Percentiles rank a stretch among this genome's conserved stretches.
Evolutionary conservation across 2,329 filamentous ascomycete species (phyloP).

Genomic region (Monosporascus sp.): DNA sequence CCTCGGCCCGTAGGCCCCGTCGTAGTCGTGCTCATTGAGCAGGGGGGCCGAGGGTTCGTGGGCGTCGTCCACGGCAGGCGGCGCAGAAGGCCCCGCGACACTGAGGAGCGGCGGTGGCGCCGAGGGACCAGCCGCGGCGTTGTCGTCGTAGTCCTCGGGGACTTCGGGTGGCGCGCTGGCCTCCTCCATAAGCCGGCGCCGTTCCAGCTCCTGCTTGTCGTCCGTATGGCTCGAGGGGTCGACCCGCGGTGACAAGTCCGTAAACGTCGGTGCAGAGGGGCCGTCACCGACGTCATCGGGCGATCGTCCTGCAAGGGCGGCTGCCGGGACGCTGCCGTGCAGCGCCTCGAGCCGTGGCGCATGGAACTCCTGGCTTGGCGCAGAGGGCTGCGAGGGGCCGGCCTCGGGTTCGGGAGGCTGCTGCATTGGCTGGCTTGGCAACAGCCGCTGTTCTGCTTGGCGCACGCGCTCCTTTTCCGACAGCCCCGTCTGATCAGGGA

Average conservation of each 20-base stretch:
- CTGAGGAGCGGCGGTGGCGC: constrained; percentile 13
- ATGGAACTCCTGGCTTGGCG: constrained; percentile 6
- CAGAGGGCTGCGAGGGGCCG: constrained; percentile 34
- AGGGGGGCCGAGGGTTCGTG: constrained; percentile 25
- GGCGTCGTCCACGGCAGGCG: constrained; percentile 1
- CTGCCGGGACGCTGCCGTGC: neutral
- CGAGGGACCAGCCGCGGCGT: constrained; percentile 24
- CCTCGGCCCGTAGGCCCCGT: constrained; percentile 11
- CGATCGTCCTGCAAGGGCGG: constrained; percentile 11
- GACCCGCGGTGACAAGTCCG: constrained; percentile 7
- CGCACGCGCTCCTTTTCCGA: constrained; percentile 79
- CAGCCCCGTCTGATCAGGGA: constrained; percentile 54
- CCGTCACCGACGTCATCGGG: constrained; percentile 12
- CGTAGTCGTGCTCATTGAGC: constrained; percentile 7
- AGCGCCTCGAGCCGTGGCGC: neutral
- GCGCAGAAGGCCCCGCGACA: constrained; percentile 17
- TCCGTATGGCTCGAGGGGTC: constrained; percentile 33
- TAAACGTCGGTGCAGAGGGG: constrained; percentile 14
- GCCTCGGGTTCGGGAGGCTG: constrained; percentile 24
- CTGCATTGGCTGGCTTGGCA: constrained; percentile 72
- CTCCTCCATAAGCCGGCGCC: constrained; percentile 56
- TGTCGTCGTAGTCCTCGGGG: constrained; percentile 38
- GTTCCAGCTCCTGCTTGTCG: constrained; percentile 72
- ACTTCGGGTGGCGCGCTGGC: constrained; percentile 59
- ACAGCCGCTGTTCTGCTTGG: constrained; percentile 68